These are phyloP conservation scores for Malassezia arunalokei DNA, from an alignment of 1,284 basidiomycete species.

Conservation along the genomic window DNA sequence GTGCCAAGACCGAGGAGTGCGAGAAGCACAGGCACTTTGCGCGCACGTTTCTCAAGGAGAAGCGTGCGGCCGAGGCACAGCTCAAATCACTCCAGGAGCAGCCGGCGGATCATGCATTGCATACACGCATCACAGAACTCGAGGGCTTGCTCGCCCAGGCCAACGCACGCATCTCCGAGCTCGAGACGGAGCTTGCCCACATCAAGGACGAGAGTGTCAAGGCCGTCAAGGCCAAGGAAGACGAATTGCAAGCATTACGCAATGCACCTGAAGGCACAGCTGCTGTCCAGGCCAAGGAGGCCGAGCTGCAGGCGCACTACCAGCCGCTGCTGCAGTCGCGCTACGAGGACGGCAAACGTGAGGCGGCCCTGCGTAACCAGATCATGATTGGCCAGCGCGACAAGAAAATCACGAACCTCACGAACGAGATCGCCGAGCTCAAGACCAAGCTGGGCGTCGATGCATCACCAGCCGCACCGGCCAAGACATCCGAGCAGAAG, in stretches of 20 bases:
- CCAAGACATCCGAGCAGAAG: neutral
- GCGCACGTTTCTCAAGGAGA: slow-evolving; percentile 14
- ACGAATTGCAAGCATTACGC: slow-evolving; percentile 9
- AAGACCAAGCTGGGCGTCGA: slow-evolving; percentile 22
- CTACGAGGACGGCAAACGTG: slow-evolving; percentile 42
- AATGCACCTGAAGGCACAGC: slow-evolving; percentile 17
- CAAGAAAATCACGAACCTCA: slow-evolving; percentile 38
- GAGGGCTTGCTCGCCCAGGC: slow-evolving; percentile 13
- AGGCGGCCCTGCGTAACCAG: slow-evolving; percentile 40
- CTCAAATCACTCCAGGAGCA: slow-evolving; percentile 24
- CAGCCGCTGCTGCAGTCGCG: slow-evolving; percentile 33
- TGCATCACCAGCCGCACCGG: neutral
- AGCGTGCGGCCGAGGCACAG: slow-evolving; percentile 24
- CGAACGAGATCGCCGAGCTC: slow-evolving; percentile 32
- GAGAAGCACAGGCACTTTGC: slow-evolving; percentile 17
- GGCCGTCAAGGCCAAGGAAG: neutral
- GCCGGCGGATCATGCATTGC: slow-evolving; percentile 15
- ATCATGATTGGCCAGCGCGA: slow-evolving; percentile 42
- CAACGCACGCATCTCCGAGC: slow-evolving; percentile 28
- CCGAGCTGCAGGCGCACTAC: slow-evolving; percentile 30
- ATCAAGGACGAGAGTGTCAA: neutral
- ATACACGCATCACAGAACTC: slow-evolving; percentile 8
- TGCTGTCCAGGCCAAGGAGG: slow-evolving; percentile 31
- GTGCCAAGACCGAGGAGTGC: slow-evolving; percentile 14
- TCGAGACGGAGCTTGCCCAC: slow-evolving; percentile 24